Percentiles rank a stretch among this genome's conserved stretches.
Conservation (phyloP, 73 alveolate species). For the Urostyla sp. region DNA sequence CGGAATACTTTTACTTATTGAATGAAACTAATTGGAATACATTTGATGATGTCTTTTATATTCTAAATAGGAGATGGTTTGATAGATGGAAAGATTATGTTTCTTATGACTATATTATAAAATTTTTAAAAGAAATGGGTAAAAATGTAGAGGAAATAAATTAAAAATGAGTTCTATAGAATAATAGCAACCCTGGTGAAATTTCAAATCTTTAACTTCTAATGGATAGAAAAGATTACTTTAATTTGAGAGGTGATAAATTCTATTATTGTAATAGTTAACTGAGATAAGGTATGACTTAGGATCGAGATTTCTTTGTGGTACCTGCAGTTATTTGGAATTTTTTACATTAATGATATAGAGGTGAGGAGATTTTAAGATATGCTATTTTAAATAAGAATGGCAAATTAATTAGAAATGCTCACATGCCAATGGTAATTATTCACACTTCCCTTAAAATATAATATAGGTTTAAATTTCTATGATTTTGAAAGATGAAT, state of each 20-base stretch:
- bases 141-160: slow-evolving; percentile 17
- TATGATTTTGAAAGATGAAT: slow-evolving; percentile 48
- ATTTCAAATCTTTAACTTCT: slow-evolving; percentile 30
- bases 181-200: slow-evolving; percentile 62
- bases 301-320: slow-evolving; percentile 38
- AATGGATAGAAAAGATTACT: slow-evolving; percentile 56
- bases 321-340: slow-evolving; percentile 46
- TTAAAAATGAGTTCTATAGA: slow-evolving; percentile 9
- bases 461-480: slow-evolving; percentile 37
- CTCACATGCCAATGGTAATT: slow-evolving; percentile 52
- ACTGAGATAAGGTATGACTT: slow-evolving; percentile 28
- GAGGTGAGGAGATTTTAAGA: slow-evolving; percentile 50
- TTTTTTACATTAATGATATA: slow-evolving; percentile 22
- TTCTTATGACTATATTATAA: slow-evolving; percentile 51
- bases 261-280: slow-evolving; percentile 34
- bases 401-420: slow-evolving; percentile 23
- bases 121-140: slow-evolving; percentile 18
- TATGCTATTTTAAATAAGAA: slow-evolving; percentile 34
- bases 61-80: slow-evolving; percentile 57
- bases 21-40: slow-evolving; percentile 54
- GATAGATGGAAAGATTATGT: slow-evolving; percentile 61
- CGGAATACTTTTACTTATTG: slow-evolving; percentile 24
- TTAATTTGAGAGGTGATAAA: background rate
- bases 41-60: slow-evolving; percentile 54
- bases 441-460: background rate